Conservation (phyloP, 2,329 filamentous ascomycete species). For the Cryphonectria japonica region DNA sequence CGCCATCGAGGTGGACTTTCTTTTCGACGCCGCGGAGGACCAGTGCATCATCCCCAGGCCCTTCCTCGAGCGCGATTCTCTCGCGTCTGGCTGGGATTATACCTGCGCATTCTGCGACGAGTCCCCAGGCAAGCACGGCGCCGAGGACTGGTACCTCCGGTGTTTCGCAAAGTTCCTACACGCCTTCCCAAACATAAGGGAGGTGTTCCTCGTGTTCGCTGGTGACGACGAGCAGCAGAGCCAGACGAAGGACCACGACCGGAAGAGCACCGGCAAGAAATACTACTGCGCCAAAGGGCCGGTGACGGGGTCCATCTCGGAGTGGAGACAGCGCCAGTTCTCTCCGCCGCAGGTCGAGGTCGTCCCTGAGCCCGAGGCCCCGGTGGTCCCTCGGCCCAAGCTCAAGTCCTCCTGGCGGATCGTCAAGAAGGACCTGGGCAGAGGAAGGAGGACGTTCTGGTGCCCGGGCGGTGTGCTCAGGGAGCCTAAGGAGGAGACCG, state of each 20-base stretch:
- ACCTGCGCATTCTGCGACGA: not conserved
- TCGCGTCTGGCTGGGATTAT: not conserved
- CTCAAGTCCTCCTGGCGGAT: too few relatives aligned
- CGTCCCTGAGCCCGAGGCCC: too few relatives aligned
- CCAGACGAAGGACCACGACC: not conserved
- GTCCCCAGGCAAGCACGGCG: not conserved
- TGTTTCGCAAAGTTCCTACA: not conserved
- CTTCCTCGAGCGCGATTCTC: too few relatives aligned
- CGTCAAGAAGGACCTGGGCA: not conserved
- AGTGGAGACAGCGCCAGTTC: not conserved
- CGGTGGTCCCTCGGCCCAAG: too few relatives aligned
- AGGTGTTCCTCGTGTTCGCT: not conserved
- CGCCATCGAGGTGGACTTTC: not conserved
- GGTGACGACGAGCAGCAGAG: not conserved
- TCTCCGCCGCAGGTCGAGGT: not conserved
- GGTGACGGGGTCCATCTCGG: not conserved
- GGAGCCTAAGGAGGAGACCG: not conserved
- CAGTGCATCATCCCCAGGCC: too few relatives aligned
- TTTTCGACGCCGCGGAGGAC: not conserved
- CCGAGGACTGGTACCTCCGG: not conserved
- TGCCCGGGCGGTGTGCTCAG: not conserved
- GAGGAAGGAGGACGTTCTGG: not conserved
- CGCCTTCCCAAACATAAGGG: not conserved
- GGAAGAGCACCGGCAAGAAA: not conserved
- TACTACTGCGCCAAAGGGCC: not conserved